phyloP scores from a whole-genome alignment of 768 basidiomycete genomes.

The Podaxis sp. region DNA sequence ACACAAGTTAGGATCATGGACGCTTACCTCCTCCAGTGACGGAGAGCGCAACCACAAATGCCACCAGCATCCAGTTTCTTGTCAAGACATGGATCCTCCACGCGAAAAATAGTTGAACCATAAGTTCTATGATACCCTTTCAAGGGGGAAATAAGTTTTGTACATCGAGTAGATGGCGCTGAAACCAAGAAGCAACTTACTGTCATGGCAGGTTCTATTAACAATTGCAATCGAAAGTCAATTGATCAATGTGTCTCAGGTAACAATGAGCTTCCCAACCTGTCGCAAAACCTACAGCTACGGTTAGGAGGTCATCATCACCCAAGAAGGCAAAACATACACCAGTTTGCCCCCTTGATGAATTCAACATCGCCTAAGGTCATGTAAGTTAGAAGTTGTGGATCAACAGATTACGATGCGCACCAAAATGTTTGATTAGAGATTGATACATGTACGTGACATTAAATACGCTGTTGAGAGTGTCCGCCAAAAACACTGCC shows the following conservation, averaged over 20 bases:
- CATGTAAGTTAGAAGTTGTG: neutral
- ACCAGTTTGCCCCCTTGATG: slow-evolving; percentile 11
- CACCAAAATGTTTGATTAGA: slow-evolving; percentile 43
- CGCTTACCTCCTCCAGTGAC: slow-evolving; percentile 21
- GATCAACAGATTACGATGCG: neutral
- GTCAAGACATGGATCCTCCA: slow-evolving; percentile 29
- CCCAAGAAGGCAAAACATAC: neutral
- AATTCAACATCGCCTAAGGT: slow-evolving; percentile 13
- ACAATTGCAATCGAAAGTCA: neutral
- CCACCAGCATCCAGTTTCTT: slow-evolving; percentile 15
- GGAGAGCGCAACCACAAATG: slow-evolving; percentile 14
- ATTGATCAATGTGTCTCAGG: neutral
- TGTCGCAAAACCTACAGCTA: slow-evolving; percentile 11
- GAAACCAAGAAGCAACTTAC: slow-evolving; percentile 19
- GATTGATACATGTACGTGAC: slow-evolving; percentile 40
- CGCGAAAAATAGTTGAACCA: slow-evolving; percentile 46
- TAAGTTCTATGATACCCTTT: slow-evolving; percentile 39
- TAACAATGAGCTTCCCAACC: neutral
- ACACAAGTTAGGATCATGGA: neutral
- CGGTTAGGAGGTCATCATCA: too few relatives aligned
- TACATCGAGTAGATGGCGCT: neutral
- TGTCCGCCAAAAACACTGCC: slow-evolving; percentile 41
- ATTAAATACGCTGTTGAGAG: slow-evolving; percentile 41
- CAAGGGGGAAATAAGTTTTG: neutral
- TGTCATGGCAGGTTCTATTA: slow-evolving; percentile 39